These are phyloP conservation scores for Penicillium aurantiogriseum DNA, from an alignment of 2,329 filamentous ascomycete species.

Conservation along the genomic window DNA sequence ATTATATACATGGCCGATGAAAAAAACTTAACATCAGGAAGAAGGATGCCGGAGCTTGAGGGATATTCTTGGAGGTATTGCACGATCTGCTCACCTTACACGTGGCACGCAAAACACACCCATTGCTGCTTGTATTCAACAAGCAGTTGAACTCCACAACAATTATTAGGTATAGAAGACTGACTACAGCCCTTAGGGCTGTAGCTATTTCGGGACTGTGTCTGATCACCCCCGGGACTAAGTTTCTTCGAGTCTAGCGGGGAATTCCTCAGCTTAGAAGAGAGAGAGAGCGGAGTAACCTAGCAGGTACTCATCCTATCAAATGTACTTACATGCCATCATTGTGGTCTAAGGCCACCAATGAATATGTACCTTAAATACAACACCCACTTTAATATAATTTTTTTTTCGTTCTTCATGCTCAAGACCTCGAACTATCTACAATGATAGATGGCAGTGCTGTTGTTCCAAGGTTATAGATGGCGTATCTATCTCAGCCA, in stretches of 20 bases:
- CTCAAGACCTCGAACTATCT: not conserved
- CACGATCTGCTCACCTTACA: not conserved
- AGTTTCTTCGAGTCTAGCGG: not conserved
- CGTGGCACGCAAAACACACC: not conserved
- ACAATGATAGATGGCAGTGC: not conserved
- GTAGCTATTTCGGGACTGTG: not conserved
- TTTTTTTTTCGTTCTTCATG: not conserved
- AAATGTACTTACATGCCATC: not conserved
- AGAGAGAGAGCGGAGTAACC: not conserved
- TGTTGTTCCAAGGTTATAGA: not conserved
- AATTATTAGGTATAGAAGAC: not conserved
- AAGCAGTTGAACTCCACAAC: not conserved
- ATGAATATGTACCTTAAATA: not conserved
- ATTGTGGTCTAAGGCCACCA: not conserved
- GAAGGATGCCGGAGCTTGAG: not conserved
- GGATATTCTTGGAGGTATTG: not conserved
- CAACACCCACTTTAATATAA: not conserved
- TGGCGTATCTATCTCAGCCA: not conserved
- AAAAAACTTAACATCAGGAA: not conserved
- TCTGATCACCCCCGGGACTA: not conserved
- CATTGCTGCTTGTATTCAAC: not conserved
- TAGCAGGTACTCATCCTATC: slow-evolving; percentile 1
- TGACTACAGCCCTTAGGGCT: not conserved
- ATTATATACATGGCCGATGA: not conserved
- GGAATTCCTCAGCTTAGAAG: not conserved